Base-by-base conservation (phyloP, 2,329 filamentous ascomycete genomes). In the Grosmannia huntii region DNA sequence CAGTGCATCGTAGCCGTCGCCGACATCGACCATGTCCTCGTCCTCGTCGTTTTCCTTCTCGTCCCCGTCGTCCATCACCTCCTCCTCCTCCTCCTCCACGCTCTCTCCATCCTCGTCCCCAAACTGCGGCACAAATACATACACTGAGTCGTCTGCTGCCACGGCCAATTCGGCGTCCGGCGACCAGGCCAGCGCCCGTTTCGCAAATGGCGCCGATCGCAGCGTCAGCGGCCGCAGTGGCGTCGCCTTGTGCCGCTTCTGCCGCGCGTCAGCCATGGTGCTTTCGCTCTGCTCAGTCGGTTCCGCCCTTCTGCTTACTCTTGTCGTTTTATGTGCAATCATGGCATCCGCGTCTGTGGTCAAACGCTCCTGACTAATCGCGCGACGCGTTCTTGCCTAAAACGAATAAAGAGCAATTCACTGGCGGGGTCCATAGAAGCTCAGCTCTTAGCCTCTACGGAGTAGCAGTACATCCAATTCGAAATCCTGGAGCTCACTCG, bases 131-230 rank as follows among this genome's bases (percentile, higher is more conserved):
- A 80, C 65, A 59, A 75, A 79, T 53, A 81, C 67, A 62, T 76
- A 71, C 33, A 82, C 63, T 49, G 75, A 77, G 65, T 83, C 80
- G 61, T 81, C 77, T n/a, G 77, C 76, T 2, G 74, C 76, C 36
- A 82, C 72, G 38, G 80, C 80, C 5, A 83, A 70, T 64, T 82
- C 80, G 27, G 75, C 78, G 57, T 83, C 80, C 61, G 76, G 76
- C 25, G 80, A 83, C 76, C 80, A 83, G 41, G 76, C 63, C 27
- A 76, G 65, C 51, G 73, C 72, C 56, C 73, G 71, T 50, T 66
- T 68, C 61, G 62, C 59, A 38, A 67, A 58, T 0, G 69, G 70
- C 12, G 65, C 62, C 1, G 66, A 65, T 16, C 64, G 64, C 23
- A 70, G 62, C 5, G 63, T 64, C 28, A 71, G 63, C 28, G 66